These are phyloP conservation scores for Biscutella laevigata DNA, from an alignment of 441 rosid species.

Conservation along the genomic window DNA sequence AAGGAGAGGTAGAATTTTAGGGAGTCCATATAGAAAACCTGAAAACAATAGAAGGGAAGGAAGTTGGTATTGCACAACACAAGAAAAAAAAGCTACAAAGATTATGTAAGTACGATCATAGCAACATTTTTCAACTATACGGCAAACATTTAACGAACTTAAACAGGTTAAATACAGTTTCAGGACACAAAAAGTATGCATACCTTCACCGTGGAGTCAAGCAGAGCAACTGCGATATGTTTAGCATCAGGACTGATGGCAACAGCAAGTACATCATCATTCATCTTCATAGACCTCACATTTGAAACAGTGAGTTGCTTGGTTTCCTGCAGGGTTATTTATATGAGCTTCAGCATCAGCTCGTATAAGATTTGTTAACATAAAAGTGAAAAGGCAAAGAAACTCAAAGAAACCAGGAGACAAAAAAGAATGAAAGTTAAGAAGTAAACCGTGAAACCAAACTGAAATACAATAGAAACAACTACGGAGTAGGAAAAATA, in stretches of 20 bases:
- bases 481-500: no score
- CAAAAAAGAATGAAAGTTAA: neutral
- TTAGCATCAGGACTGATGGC: slow-evolving; percentile 85
- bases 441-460: neutral
- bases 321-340: slow-evolving; percentile 61
- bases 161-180: no score
- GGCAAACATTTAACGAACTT: no score
- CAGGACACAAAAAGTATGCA: neutral
- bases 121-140: no score
- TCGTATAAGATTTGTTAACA: neutral
- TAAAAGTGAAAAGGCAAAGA: no score
- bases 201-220: slow-evolving; percentile 95
- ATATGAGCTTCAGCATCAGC: no score
- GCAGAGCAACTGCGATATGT: slow-evolving; percentile 78
- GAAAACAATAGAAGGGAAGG: slow-evolving; percentile 20
- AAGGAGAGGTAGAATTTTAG: slow-evolving; percentile 74
- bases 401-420: no score
- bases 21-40: slow-evolving; percentile 91
- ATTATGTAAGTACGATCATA: no score
- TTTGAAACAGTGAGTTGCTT: slow-evolving; percentile 58
- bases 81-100: no score
- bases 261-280: slow-evolving; percentile 84
- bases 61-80: neutral
- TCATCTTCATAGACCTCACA: slow-evolving; percentile 78
- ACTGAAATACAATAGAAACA: no score